These are phyloP conservation scores for Geotrichum restrictum DNA, from an alignment of 1,139 yeast species.

Conservation along the genomic window DNA sequence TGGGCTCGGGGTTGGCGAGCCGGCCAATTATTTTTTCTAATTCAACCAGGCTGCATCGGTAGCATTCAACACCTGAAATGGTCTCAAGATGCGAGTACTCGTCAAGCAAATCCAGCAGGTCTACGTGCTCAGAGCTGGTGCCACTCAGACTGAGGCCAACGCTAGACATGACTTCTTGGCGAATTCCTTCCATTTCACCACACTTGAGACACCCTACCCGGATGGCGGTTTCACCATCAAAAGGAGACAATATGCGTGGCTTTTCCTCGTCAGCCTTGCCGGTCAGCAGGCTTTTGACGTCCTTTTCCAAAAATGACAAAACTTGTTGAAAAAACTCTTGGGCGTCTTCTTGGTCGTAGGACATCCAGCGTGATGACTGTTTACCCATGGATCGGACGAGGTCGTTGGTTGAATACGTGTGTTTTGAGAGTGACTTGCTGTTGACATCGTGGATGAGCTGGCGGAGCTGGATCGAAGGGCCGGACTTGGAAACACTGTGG, in stretches of 20 bases:
- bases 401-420: slow-evolving; percentile 59
- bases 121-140: slow-evolving; percentile 35
- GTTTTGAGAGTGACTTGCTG: slow-evolving; percentile 33
- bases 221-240: slow-evolving; percentile 82
- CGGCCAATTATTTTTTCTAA: slow-evolving; percentile 37
- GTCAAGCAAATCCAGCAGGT: slow-evolving; percentile 55
- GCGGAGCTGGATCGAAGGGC: slow-evolving; percentile 24
- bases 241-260: slow-evolving; percentile 63
- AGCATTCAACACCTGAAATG: slow-evolving; percentile 89
- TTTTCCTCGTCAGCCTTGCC: slow-evolving; percentile 9
- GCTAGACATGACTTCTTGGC: slow-evolving; percentile 78
- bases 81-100: slow-evolving; percentile 80
- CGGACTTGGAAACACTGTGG: background rate
- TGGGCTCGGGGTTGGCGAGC: background rate
- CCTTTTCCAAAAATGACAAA: slow-evolving; percentile 67
- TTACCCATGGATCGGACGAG: slow-evolving; percentile 70
- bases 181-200: slow-evolving; percentile 89
- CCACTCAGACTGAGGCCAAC: slow-evolving; percentile 60
- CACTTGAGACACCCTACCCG: slow-evolving; percentile 84
- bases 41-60: slow-evolving; percentile 74
- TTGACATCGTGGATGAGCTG: slow-evolving; percentile 37
- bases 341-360: slow-evolving; percentile 91
- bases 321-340: slow-evolving; percentile 88
- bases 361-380: slow-evolving; percentile 72
- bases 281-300: slow-evolving; percentile 32